These are phyloP conservation scores for Vigna reflexopilosa DNA, from an alignment of 306 rosid genomes.

Conservation along the genomic window DNA sequence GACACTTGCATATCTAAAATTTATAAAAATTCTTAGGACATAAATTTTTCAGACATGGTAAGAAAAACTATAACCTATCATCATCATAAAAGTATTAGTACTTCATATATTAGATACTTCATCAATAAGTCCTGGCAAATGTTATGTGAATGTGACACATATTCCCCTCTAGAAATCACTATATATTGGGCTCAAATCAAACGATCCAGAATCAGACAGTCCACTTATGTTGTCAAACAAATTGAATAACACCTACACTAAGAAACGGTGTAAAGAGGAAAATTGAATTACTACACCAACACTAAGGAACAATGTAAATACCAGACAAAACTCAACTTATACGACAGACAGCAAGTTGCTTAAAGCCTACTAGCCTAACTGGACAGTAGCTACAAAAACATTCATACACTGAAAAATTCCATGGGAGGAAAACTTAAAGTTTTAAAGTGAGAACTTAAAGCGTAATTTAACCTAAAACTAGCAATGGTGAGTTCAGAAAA, in stretches of 20 bases:
- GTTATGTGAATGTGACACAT: too few relatives aligned
- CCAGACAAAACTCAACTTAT: slow-evolving; percentile 8
- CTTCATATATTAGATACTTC: too few relatives aligned
- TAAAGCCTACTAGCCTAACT: neutral
- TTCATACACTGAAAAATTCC: neutral
- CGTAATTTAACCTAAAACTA: neutral
- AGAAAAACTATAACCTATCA: too few relatives aligned
- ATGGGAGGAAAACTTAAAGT: neutral
- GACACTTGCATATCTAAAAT: too few relatives aligned
- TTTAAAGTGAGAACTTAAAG: neutral
- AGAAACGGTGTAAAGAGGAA: neutral
- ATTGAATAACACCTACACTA: neutral
- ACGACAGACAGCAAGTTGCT: neutral
- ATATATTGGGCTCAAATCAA: neutral
- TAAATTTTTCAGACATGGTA: too few relatives aligned
- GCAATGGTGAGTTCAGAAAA: neutral
- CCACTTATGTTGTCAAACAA: neutral
- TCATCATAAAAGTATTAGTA: too few relatives aligned
- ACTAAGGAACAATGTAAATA: neutral
- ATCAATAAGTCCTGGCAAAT: too few relatives aligned
- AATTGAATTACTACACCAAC: neutral
- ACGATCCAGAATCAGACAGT: neutral
- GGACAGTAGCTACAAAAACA: slow-evolving; percentile 14
- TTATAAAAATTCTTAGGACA: too few relatives aligned
- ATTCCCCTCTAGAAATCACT: neutral